phyloP scores from a whole-genome alignment of 1,139 yeast genomes.

The Waltiozyma sp. region DNA sequence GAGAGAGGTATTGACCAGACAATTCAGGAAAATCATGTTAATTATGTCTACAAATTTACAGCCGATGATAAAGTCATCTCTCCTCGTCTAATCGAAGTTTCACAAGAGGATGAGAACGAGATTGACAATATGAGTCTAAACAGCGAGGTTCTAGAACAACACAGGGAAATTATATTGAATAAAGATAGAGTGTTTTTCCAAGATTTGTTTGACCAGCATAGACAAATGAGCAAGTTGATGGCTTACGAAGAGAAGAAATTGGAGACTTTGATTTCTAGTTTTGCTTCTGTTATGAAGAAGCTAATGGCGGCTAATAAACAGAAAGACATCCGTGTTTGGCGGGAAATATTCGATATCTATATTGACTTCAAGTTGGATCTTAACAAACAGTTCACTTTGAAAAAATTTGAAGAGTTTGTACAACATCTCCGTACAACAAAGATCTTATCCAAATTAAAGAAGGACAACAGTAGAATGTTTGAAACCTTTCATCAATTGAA shows the following conservation, averaged over 20 bases:
- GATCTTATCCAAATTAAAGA: constrained; percentile 34
- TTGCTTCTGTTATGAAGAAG: constrained; percentile 50
- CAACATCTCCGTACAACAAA: constrained; percentile 31
- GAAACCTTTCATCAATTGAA: constrained; percentile 42
- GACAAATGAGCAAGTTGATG: constrained; percentile 8
- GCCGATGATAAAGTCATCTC: constrained; percentile 18
- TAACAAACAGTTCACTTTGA: constrained; percentile 37
- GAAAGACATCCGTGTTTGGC: constrained; percentile 59
- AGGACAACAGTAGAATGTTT: constrained; percentile 37
- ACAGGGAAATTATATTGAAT: neutral
- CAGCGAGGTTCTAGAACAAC: constrained; percentile 2
- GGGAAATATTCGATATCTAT: constrained; percentile 54
- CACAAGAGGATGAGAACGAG: constrained; percentile 18
- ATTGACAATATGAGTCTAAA: constrained; percentile 2
- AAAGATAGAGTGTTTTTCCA: constrained; percentile 14
- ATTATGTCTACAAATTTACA: neutral
- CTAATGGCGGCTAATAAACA: constrained; percentile 30
- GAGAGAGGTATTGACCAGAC: constrained; percentile 39
- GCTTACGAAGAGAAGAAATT: constrained; percentile 7
- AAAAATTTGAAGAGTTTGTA: constrained; percentile 30
- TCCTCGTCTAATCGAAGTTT: constrained; percentile 23
- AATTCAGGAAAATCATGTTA: constrained; percentile 22
- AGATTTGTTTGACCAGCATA: constrained; percentile 12
- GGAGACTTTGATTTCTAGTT: constrained; percentile 28
- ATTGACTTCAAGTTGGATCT: constrained; percentile 59